Percentiles rank a stretch among this genome's conserved stretches.
Conservation (phyloP, 495 filamentous ascomycete genomes). For the Trichoderma orchidacearum region DNA sequence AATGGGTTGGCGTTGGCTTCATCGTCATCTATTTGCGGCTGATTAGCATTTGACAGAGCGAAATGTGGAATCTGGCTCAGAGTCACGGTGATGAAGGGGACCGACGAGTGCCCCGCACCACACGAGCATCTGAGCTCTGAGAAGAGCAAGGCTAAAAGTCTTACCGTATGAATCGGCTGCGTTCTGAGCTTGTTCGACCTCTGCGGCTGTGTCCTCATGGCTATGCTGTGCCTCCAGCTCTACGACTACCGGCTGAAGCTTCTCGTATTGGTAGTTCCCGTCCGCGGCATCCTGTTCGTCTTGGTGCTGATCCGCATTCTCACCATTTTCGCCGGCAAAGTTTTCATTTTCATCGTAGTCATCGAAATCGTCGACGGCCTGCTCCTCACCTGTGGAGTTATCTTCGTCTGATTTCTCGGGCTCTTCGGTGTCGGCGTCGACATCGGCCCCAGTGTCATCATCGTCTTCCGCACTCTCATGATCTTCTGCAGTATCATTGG, state of each 20-base stretch:
- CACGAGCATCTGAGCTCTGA: too few relatives aligned
- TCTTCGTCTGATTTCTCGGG: background rate
- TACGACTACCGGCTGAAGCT: background rate
- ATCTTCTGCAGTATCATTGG: background rate
- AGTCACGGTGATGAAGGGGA: too few relatives aligned
- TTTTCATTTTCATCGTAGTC: background rate
- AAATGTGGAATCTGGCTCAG: too few relatives aligned
- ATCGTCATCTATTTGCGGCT: background rate
- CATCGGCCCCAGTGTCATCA: conserved; percentile 4
- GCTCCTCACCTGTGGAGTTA: background rate
- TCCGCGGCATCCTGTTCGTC: background rate
- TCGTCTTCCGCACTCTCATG: background rate
- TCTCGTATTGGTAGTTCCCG: background rate
- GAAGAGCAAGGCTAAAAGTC: too few relatives aligned
- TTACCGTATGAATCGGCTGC: background rate
- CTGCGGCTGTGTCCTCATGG: background rate
- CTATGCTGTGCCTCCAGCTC: background rate
- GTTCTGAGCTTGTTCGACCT: background rate
- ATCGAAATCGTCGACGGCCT: background rate
- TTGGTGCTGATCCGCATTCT: conserved; percentile 1
- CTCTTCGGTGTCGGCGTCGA: background rate
- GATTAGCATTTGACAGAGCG: background rate
- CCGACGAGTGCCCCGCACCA: too few relatives aligned
- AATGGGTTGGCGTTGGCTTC: background rate
- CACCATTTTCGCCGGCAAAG: conserved; percentile 3